Evolutionary conservation across 192 early-diverging fungal genomes (phyloP), one percentile per base, ranked within the genome.

Genomic region (Coemansia sp.): DNA sequence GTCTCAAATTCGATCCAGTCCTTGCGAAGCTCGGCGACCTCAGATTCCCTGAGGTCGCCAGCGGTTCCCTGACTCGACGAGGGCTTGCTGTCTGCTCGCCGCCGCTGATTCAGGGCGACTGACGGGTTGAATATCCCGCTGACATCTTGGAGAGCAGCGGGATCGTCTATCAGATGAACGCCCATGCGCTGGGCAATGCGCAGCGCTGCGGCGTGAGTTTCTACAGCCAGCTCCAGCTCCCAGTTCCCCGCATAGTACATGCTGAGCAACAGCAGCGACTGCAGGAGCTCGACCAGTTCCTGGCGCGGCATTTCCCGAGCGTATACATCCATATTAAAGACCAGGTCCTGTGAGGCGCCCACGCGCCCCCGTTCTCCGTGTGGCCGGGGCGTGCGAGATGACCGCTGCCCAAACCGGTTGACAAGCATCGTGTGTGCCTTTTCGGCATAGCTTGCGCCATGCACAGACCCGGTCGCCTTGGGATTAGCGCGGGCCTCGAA

Each of bases 1-100:
- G 69, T 73, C 34, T 73, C 69, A 23, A 48, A 42, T 43, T 73
- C 63, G 20, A 73, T 58, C 57, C 55, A 51, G n/a, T 51, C 45
- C 14, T 19, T 39, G 25, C 63, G 56, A n/a, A 56, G 26, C 33
- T 73, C 69, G 0, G 67, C 57, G 11, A 39, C 27, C 0, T 42
- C 54, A 7, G 32, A 17, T 33, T 63, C 48, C 16, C 48, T 42
- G 29, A 51, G 51, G 5, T 51, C 46, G 37, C 67, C 51, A 23
- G 44, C 48, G 38, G 47, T 9, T 6, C 19, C 22, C 0, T 16
- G 21, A 4, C 8, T 32, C 8, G 57, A 14, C 25, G 48, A 17
- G 14, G 44, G 29, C 17, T 14, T 34, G 44, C 54, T 47, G 40
- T 46, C 45, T 6, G 67, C 67, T 12, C 67, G 54, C 25, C 51